Evolutionary conservation across 2,329 filamentous ascomycete species (phyloP), one percentile per base, ranked within the genome.

Genomic region (Aspergillus pseudonomiae): DNA sequence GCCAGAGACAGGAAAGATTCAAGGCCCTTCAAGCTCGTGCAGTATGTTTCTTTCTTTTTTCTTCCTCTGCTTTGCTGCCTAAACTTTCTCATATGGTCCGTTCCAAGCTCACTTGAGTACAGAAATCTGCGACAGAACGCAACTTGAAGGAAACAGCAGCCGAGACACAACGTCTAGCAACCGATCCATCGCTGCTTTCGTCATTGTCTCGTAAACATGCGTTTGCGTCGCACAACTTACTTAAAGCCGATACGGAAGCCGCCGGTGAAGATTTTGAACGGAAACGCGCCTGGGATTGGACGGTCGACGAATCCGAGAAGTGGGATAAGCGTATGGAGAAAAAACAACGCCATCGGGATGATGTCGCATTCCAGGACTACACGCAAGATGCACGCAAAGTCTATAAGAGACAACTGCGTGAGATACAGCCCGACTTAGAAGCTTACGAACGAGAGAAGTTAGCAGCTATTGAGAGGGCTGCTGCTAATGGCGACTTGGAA

Each of bases 251-350:
- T 72, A 89, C 93, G 1, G 92, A 94, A 77, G 92, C 92, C 21
- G 83, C 85, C 0, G 93, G 93, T 39, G 93, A 92, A 61, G 95
- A 98, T 78, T 99, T 98, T 74, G 95, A 99, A 84, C 91, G 95
- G 69, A 97, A 98, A 81, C 89, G 95, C 46, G 95, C 95, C 1
- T 99, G 95, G 95, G 95, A 98, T 81, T 99, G 95, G 92, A 99
- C 95, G 0, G 83, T 94, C 7, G 95, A 99, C 68, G 95, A 99
- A 80, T 91, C 89, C 70, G 95, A 97, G 81, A 88, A 86, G 69
- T 99, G 95, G 95, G 95, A 99, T 78, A 90, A 90, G 81, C 89
- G 94, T 36, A 82, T 96, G 77, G 91, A 90, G 73, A 96, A 96
- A 85, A 96, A 93, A 81, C 87, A 88, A 63, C 86, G 87, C 21